Percentiles rank a stretch among this genome's conserved stretches.
These are phyloP conservation scores for Lasiodiplodia sp. DNA, from an alignment of 2,329 filamentous ascomycete species.

Conservation along the genomic window DNA sequence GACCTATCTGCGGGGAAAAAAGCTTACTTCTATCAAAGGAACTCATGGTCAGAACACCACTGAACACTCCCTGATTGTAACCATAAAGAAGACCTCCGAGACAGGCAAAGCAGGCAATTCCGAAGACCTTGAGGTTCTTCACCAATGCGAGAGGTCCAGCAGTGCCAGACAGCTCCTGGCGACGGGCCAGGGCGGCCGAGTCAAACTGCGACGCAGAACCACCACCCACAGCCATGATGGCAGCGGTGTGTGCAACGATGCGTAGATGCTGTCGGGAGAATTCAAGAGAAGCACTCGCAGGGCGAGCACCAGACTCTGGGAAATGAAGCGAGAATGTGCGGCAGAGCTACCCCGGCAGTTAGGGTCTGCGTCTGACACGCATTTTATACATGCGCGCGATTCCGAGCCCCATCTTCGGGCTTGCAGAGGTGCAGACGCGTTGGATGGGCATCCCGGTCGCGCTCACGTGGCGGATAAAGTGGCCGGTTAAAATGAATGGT, in stretches of 20 bases:
- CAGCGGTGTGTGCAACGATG: background rate
- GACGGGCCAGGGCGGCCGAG: conserved; percentile 50
- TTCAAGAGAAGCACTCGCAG: background rate
- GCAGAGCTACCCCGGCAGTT: conserved; percentile 17
- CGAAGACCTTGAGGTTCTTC: conserved; percentile 62
- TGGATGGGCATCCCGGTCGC: background rate
- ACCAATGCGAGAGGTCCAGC: conserved; percentile 59
- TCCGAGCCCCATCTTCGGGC: conserved; percentile 7
- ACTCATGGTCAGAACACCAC: conserved; percentile 67
- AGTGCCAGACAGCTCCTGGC: conserved; percentile 48
- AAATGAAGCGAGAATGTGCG: background rate
- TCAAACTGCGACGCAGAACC: conserved; percentile 47
- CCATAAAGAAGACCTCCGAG: conserved; percentile 66
- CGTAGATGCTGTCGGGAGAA: background rate
- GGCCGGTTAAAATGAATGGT: conserved; percentile 11
- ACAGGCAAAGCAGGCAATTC: conserved; percentile 62
- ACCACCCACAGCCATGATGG: conserved; percentile 48
- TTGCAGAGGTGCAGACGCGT: conserved; percentile 8
- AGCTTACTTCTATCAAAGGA: conserved; percentile 52
- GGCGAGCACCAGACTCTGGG: background rate
- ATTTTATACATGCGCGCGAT: conserved; percentile 18
- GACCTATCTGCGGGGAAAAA: too few species aligned
- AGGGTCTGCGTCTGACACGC: conserved; percentile 9
- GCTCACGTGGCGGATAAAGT: conserved; percentile 22
- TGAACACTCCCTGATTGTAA: conserved; percentile 80